These are phyloP conservation scores for Hondaea fermentalgiana DNA, from an alignment of 108 stramenopile genomes.

Conservation along the genomic window DNA sequence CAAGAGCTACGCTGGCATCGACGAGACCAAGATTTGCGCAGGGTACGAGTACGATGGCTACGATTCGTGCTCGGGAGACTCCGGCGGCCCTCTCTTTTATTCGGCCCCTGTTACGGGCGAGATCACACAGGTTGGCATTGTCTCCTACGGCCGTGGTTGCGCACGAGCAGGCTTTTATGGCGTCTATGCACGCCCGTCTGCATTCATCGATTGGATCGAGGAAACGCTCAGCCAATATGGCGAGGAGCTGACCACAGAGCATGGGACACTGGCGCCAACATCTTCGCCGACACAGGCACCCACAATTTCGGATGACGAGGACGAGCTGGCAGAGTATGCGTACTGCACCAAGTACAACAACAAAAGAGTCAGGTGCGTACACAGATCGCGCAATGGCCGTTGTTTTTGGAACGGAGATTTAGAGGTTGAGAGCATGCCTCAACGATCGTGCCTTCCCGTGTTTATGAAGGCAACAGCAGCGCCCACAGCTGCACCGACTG, in stretches of 20 bases:
- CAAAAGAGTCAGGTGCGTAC: not conserved
- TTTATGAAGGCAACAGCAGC: not conserved
- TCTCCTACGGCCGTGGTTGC: not conserved
- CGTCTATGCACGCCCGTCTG: not conserved
- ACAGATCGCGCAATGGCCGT: not conserved
- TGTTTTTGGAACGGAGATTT: not conserved
- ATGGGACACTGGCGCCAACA: not conserved
- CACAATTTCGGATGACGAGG: not conserved
- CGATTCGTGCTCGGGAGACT: not conserved
- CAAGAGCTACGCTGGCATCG: not conserved
- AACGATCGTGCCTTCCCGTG: not conserved
- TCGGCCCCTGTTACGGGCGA: not conserved
- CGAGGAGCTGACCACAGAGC: not conserved
- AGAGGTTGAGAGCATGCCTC: not conserved
- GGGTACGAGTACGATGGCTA: not conserved
- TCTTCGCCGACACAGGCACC: not conserved
- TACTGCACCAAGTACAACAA: not conserved
- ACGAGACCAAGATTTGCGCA: not conserved
- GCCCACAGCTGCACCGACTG: not conserved
- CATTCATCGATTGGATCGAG: not conserved
- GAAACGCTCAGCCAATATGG: not conserved
- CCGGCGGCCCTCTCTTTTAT: not conserved
- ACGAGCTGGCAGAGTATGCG: not conserved
- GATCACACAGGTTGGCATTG: not conserved
- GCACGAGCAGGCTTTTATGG: not conserved